phyloP scores from a whole-genome alignment of 768 basidiomycete genomes.

The Termitomyces sp. region DNA sequence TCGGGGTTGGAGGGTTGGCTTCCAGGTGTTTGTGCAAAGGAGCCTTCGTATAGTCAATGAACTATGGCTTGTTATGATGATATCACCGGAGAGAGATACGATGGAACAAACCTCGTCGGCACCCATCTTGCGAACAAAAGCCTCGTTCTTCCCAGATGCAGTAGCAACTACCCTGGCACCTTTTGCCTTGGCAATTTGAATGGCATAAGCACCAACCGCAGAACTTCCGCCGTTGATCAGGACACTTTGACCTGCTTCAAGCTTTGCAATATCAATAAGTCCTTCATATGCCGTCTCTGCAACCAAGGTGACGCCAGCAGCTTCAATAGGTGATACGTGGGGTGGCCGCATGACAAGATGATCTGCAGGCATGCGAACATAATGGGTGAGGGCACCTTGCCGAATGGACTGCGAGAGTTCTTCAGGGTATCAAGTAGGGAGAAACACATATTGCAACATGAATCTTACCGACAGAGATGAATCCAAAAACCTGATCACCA shows the following conservation, averaged over 20 bases:
- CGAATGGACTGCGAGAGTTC: constrained; percentile 28
- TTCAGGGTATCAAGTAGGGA: neutral
- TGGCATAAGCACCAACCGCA: constrained; percentile 62
- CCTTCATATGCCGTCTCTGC: constrained; percentile 55
- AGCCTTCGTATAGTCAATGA: constrained; percentile 57
- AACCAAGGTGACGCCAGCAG: constrained; percentile 56
- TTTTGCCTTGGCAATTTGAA: constrained; percentile 65
- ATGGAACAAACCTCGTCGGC: constrained; percentile 52
- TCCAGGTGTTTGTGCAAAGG: constrained; percentile 44
- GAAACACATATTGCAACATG: neutral
- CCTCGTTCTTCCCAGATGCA: constrained; percentile 56
- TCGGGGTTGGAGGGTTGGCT: constrained; percentile 38
- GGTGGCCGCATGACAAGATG: constrained; percentile 39
- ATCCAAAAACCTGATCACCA: constrained; percentile 66
- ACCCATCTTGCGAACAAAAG: constrained; percentile 51
- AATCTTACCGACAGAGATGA: constrained; percentile 29
- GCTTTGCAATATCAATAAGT: constrained; percentile 38
- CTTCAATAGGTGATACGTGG: constrained; percentile 48
- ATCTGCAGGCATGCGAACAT: constrained; percentile 39
- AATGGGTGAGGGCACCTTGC: constrained; percentile 58
- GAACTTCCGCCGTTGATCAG: constrained; percentile 72
- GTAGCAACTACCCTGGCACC: constrained; percentile 55
- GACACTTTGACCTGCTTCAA: constrained; percentile 55
- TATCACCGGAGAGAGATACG: neutral
- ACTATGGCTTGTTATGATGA: constrained; percentile 21